Evolutionary conservation across 192 early-diverging fungal genomes (phyloP), one percentile per base, ranked within the genome.

Genomic region (Coemansia sp.): DNA sequence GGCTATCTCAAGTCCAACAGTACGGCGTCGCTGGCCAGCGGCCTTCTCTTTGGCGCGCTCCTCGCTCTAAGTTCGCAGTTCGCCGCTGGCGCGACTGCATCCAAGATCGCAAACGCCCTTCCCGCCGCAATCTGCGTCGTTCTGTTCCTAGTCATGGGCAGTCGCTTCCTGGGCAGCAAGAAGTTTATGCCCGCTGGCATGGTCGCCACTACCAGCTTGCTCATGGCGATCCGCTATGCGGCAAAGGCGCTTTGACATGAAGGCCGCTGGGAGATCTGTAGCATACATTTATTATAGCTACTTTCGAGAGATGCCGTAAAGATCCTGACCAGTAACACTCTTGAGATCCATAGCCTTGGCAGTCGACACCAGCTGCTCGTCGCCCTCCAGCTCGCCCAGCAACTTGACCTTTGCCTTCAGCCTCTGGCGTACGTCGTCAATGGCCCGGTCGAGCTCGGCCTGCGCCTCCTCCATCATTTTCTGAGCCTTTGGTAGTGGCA

Each of bases 101-200:
- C 71, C 4, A 66, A 65, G 49, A 42, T 31, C 25, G 69, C 61
- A 60, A 71, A 46, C 37, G 42, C 74, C 25, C 61, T 70, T 1
- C 77, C 77, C 9, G 72, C 67, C 5, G 31, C n/a, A 12, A 42
- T 71, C 41, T 80, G 77, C 65, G 58, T 71, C 25, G 68, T 70
- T 6, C 51, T 80, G 19, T 61, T 45, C 54, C 39, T 74, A 0
- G 62, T 80, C 31, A 80, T 80, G 77, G 77, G 72, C 39, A 57
- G 65, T 31, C 77, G 77, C 41, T 80, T 71, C 37, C 4, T 71
- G 60, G 36, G 47, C n/a, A 80, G 72, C 72, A 71, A 62, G 32
- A 80, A 74, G 71, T 60, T 80, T 37, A 80, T 80, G 77, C 77
- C 77, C 0, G 77, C 68, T 9, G 77, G 77, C 56, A 71, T 80